Base-by-base conservation (phyloP, 257 asterid genomes). In the Primulina tabacum region DNA sequence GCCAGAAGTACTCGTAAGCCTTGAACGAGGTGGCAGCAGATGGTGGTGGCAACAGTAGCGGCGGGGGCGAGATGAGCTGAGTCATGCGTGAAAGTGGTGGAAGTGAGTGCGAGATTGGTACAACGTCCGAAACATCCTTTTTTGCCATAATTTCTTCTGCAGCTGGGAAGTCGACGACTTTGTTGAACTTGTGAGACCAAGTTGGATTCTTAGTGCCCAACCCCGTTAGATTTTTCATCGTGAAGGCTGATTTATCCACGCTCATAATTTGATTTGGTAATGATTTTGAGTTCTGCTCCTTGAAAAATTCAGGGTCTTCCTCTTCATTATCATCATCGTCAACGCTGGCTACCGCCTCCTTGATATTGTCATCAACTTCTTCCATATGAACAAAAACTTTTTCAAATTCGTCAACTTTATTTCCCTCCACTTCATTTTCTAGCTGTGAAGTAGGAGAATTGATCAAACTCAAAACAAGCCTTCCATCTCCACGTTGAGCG, bases 1-100 rank as follows among this genome's bases (percentile, higher is more conserved):
- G 66, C 96, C 96, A 92, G 74, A 89, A 89, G 75, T 87, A 85
- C 56, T 89, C 88, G 60, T 86, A 92, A 9, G 81, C 81, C 68
- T 92, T 92, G 75, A 86, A 76, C 14, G 91, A 78, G 24, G 85
- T 33, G 71, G 82, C 60, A 6, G 76, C 60, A 0, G 75, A 29
- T 21, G 79, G 64, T 2, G 76, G 60, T 1, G 75, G 32, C 21
- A 67, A 3, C 2, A 81, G 73, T 1, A 4, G 55, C 18, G 3
- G 55, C 0, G 73, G 38, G 12, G 70, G 4, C 1, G 83, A 68
- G 52, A 81, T 70, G 53, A 83, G 57, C 20, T 80, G 79, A 5
- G 84, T 67, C 76, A 64, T 76, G 40, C 69, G 52, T 0, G 72
- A 81, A 7, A 64, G 67, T 24, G 87, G 82, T 6, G 89, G 86